A percentile compares a stretch with the other conserved stretches of the same genome.
phyloP scores from a whole-genome alignment of 2,329 filamentous ascomycete species.

The Diaporthe destruens region DNA sequence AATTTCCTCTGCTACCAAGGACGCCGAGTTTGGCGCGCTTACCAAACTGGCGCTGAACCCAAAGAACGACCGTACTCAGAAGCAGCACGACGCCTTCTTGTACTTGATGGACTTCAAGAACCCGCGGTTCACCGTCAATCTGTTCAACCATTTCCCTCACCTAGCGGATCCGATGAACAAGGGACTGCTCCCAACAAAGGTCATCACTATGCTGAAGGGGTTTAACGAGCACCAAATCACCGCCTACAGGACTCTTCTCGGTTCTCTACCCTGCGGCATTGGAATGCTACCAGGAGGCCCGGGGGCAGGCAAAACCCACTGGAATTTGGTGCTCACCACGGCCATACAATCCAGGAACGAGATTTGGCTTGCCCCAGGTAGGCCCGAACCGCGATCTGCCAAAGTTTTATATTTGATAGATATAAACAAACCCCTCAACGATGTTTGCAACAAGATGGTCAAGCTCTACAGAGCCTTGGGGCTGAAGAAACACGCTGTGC shows the following conservation, averaged over 20 bases:
- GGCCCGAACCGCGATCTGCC: slow-evolving; percentile 45
- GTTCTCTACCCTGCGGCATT: slow-evolving; percentile 56
- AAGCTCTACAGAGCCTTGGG: slow-evolving; percentile 53
- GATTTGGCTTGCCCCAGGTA: slow-evolving; percentile 49
- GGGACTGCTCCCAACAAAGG: slow-evolving; percentile 36
- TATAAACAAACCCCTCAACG: slow-evolving; percentile 61
- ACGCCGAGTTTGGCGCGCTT: slow-evolving; percentile 38
- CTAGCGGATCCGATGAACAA: slow-evolving; percentile 42
- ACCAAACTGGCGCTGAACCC: slow-evolving; percentile 33
- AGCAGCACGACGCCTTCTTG: slow-evolving; percentile 44
- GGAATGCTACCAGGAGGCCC: slow-evolving; percentile 61
- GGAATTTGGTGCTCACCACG: slow-evolving; percentile 58
- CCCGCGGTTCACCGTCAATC: slow-evolving; percentile 40
- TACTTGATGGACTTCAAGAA: slow-evolving; percentile 45
- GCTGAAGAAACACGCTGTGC: slow-evolving; percentile 52
- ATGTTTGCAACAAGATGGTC: slow-evolving; percentile 58
- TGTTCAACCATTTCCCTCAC: slow-evolving; percentile 46
- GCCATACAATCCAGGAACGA: slow-evolving; percentile 39
- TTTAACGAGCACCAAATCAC: slow-evolving; percentile 55
- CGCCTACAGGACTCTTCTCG: slow-evolving; percentile 54
- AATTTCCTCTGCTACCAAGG: slow-evolving; percentile 34
- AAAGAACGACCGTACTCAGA: slow-evolving; percentile 22
- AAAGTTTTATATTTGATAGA: slow-evolving; percentile 61
- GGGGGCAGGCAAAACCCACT: slow-evolving; percentile 62
- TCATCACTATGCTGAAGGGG: slow-evolving; percentile 46